phyloP scores from a whole-genome alignment of 306 rosid genomes.

The Alnus glutinosa region DNA sequence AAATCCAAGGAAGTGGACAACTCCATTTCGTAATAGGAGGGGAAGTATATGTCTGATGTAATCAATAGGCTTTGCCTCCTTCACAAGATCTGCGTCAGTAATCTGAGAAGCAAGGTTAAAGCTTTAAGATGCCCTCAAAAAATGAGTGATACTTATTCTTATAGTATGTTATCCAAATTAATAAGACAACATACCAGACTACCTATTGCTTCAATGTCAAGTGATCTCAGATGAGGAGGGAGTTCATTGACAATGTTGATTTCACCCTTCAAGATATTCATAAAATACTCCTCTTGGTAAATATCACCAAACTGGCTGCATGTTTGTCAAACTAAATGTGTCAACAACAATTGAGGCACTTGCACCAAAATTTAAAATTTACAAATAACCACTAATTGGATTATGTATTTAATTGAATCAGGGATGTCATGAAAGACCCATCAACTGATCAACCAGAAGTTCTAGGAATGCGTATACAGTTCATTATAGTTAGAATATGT shows the following conservation, averaged over 20 bases:
- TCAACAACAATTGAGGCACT: constrained; percentile 11
- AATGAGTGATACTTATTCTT: constrained; percentile 7
- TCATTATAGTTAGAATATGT: neutral
- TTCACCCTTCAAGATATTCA: constrained; percentile 64
- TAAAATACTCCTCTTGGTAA: constrained; percentile 84
- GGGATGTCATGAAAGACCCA: neutral
- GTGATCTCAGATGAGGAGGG: constrained; percentile 66
- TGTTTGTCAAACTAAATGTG: constrained; percentile 7
- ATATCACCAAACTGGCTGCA: constrained; percentile 95
- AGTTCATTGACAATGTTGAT: constrained; percentile 68
- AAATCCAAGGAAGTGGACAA: constrained; percentile 87
- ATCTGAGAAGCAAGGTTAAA: constrained; percentile 48
- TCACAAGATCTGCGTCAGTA: constrained; percentile 83
- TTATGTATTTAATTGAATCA: neutral
- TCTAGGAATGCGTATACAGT: neutral
- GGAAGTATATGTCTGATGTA: constrained; percentile 68
- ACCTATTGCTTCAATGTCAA: constrained; percentile 74
- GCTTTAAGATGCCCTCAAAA: constrained; percentile 20
- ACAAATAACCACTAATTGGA: neutral
- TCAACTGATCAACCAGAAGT: neutral
- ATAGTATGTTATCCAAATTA: constrained; percentile 8
- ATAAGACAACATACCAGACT: constrained; percentile 62
- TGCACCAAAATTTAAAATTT: neutral
- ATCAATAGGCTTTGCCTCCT: constrained; percentile 83
- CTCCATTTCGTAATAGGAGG: constrained; percentile 57